phyloP scores from a whole-genome alignment of 352 stramenopile species.

The Globisporangium irregulare region DNA sequence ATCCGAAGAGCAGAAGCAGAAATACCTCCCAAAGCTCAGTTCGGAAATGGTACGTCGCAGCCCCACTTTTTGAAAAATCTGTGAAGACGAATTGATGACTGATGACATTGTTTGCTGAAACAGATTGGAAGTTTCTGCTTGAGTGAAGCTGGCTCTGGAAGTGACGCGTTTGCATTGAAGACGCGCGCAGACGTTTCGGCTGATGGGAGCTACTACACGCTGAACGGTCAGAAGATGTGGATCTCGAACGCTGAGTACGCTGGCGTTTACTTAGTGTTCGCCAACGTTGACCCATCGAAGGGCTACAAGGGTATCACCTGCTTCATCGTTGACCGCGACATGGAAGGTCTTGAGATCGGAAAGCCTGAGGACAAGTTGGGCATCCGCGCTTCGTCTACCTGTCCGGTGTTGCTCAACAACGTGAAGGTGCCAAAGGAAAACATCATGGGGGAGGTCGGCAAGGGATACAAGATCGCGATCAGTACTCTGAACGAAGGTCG shows the following conservation, averaged over 20 bases:
- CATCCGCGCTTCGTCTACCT: constrained; percentile 95
- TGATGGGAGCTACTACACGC: constrained; percentile 92
- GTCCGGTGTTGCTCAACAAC: constrained; percentile 92
- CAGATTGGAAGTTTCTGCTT: constrained; percentile 96
- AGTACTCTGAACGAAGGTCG: constrained; percentile 95
- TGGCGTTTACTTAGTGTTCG: constrained; percentile 96
- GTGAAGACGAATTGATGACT: neutral
- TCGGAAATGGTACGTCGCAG: constrained; percentile 58
- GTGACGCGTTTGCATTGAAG: constrained; percentile 95
- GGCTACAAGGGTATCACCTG: constrained; percentile 98
- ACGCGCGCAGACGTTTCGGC: constrained; percentile 85
- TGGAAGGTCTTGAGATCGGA: constrained; percentile 91
- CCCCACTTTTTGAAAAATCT: neutral
- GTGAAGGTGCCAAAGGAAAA: constrained; percentile 93
- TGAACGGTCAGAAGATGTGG: constrained; percentile 97
- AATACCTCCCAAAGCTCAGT: constrained; percentile 82
- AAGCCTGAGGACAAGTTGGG: constrained; percentile 97
- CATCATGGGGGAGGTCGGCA: constrained; percentile 92
- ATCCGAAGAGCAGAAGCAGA: constrained; percentile 79
- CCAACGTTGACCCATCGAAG: constrained; percentile 89
- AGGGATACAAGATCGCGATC: constrained; percentile 98
- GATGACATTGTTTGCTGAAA: neutral
- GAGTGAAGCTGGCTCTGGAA: constrained; percentile 92
- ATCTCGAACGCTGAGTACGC: constrained; percentile 97
- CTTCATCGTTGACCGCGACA: constrained; percentile 96